Conservation (phyloP, 148 eudicot genomes). For the Chenopodium quinoa region DNA sequence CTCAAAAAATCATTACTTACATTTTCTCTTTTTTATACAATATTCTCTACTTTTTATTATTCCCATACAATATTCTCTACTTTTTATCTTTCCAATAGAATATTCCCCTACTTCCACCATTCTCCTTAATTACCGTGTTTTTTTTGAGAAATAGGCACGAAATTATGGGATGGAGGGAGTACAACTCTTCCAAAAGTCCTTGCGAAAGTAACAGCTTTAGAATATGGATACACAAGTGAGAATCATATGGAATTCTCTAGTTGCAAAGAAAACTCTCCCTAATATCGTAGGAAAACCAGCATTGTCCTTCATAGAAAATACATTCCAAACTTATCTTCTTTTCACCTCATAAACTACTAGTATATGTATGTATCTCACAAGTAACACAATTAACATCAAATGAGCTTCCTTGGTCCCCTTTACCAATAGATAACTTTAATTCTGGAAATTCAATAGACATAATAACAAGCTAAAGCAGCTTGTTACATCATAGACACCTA, state of each 20-base stretch:
- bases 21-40: too few species aligned
- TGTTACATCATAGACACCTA: neutral
- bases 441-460: conserved; percentile 3
- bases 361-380: neutral
- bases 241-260: neutral
- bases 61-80: too few species aligned
- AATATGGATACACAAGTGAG: neutral
- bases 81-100: too few species aligned
- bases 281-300: conserved; percentile 3
- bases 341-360: too few species aligned
- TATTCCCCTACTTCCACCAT: too few species aligned
- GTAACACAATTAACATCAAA: neutral
- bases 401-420: neutral
- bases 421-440: neutral
- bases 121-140: too few species aligned
- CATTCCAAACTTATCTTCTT: neutral
- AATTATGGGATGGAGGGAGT: too few species aligned
- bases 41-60: too few species aligned
- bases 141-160: too few species aligned
- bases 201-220: neutral
- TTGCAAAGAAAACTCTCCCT: neutral
- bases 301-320: neutral
- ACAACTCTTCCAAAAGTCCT: neutral
- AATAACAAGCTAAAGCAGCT: neutral
- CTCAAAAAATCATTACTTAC: too few species aligned